Percentiles rank a stretch among this genome's conserved stretches.
Evolutionary conservation across 2,329 filamentous ascomycete species (phyloP).

Genomic region (Juglanconis sp.): DNA sequence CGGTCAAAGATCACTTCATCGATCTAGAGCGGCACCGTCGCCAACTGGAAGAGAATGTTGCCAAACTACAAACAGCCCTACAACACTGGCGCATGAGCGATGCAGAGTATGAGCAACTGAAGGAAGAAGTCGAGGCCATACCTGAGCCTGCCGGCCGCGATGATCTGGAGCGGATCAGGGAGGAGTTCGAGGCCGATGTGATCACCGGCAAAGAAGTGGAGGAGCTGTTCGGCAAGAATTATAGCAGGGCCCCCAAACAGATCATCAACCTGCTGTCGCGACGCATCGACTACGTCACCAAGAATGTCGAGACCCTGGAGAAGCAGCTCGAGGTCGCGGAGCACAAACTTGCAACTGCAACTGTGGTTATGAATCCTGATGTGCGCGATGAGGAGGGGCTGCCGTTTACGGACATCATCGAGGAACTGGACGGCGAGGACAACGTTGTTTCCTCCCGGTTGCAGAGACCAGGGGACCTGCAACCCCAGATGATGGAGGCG

Average conservation of each 20-base stretch:
- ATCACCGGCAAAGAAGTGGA: slow-evolving; percentile 56
- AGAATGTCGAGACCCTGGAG: slow-evolving; percentile 72
- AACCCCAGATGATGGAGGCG: slow-evolving; percentile 66
- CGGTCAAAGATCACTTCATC: slow-evolving; percentile 50
- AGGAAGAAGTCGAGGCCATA: slow-evolving; percentile 69
- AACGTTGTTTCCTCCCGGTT: slow-evolving; percentile 71
- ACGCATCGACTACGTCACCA: slow-evolving; percentile 83
- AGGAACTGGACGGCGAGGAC: slow-evolving; percentile 86
- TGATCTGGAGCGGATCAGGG: slow-evolving; percentile 56
- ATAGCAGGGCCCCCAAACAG: slow-evolving; percentile 45
- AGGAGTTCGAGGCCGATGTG: slow-evolving; percentile 60
- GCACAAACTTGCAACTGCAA: slow-evolving; percentile 63
- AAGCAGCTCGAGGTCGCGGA: slow-evolving; percentile 70
- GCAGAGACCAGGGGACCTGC: slow-evolving; percentile 64
- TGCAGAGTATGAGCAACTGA: slow-evolving; percentile 84
- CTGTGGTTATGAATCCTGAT: slow-evolving; percentile 58
- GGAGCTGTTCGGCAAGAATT: slow-evolving; percentile 50
- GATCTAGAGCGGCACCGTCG: slow-evolving; percentile 73
- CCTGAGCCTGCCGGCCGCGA: slow-evolving; percentile 44
- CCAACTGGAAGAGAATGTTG: slow-evolving; percentile 72
- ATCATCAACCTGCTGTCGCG: slow-evolving; percentile 67
- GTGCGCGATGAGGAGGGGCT: slow-evolving; percentile 65
- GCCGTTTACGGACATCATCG: slow-evolving; percentile 85
- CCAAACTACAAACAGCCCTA: slow-evolving; percentile 70
- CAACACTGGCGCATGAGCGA: slow-evolving; percentile 90